A percentile compares a stretch with the other conserved stretches of the same genome.
Evolutionary conservation across 2,329 filamentous ascomycete species (phyloP).

Genomic region (Shiraia bambusicola): DNA sequence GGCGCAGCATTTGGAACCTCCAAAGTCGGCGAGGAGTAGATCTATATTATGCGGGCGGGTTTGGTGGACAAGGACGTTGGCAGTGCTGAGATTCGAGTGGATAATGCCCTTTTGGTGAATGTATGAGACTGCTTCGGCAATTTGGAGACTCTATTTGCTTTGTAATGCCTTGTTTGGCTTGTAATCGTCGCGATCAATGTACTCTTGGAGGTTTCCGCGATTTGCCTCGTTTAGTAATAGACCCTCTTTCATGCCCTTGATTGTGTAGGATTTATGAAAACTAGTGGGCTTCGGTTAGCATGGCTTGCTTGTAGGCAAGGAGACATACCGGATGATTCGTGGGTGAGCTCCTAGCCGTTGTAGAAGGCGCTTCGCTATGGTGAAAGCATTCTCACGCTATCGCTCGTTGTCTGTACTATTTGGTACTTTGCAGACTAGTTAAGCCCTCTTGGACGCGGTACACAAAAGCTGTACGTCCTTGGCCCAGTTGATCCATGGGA

Average conservation of each 20-base stretch:
- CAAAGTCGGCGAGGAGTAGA: slow-evolving; percentile 17
- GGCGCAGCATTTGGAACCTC: slow-evolving; percentile 11
- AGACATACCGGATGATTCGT: slow-evolving; percentile 7
- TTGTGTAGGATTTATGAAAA: slow-evolving; percentile 5
- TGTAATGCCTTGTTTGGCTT: slow-evolving; percentile 7
- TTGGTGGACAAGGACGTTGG: slow-evolving; percentile 14
- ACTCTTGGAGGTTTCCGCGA: slow-evolving; percentile 11
- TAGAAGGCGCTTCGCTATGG: slow-evolving; percentile 5
- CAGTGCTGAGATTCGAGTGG: slow-evolving; percentile 14
- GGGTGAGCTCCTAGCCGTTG: slow-evolving; percentile 3
- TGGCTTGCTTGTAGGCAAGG: neutral
- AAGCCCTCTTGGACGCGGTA: slow-evolving; percentile 4
- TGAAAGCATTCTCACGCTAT: slow-evolving; percentile 7
- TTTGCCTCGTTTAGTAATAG: slow-evolving; percentile 12
- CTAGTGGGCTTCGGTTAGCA: slow-evolving; percentile 2
- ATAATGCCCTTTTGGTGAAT: slow-evolving; percentile 11
- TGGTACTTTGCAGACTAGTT: slow-evolving; percentile 8
- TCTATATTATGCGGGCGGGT: slow-evolving; percentile 5
- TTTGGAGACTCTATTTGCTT: slow-evolving; percentile 10
- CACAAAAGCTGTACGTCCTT: slow-evolving; percentile 10
- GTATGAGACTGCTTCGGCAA: slow-evolving; percentile 13
- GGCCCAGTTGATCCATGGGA: neutral
- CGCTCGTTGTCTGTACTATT: neutral
- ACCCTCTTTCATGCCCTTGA: slow-evolving; percentile 10
- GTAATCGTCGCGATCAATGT: slow-evolving; percentile 7